A percentile compares a stretch with the other conserved stretches of the same genome.
These are phyloP conservation scores for Protomyces arabidopsidicola DNA, from an alignment of 1,139 yeast species.

Conservation along the genomic window DNA sequence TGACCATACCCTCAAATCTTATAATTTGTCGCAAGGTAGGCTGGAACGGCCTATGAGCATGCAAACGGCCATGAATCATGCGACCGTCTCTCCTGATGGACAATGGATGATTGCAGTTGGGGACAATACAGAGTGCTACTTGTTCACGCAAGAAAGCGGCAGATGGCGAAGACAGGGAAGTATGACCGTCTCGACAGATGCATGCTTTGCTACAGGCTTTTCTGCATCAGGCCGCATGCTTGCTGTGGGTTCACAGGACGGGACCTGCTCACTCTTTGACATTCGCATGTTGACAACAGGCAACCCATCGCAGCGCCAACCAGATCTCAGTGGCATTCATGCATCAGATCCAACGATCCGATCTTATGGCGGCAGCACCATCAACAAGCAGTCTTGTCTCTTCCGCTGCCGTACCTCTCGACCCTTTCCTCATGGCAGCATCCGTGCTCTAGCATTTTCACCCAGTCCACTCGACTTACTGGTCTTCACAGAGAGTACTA, in stretches of 20 bases:
- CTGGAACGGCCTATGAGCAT: conserved; percentile 4
- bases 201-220: conserved; percentile 19
- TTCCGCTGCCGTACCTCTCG: not conserved
- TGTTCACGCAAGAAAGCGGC: conserved; percentile 15
- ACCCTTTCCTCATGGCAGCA: conserved; percentile 14
- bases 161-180: conserved; percentile 7
- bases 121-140: conserved; percentile 25
- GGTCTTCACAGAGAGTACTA: conserved; percentile 14
- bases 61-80: conserved; percentile 28
- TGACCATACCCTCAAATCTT: conserved; percentile 13
- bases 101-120: conserved; percentile 28
- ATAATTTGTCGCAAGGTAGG: not conserved
- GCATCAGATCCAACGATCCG: not conserved
- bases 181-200: conserved; percentile 15
- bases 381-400: not conserved
- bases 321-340: no score
- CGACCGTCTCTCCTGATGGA: conserved; percentile 26
- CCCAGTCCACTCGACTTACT: conserved; percentile 22
- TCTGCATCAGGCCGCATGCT: conserved; percentile 9
- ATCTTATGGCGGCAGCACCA: not conserved
- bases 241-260: conserved; percentile 26
- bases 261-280: conserved; percentile 11
- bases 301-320: not conserved
- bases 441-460: conserved; percentile 10
- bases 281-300: conserved; percentile 3